A percentile compares a stretch with the other conserved stretches of the same genome.
Evolutionary conservation across 148 eudicot species (phyloP).

Genomic region (Rhododendron vialii): DNA sequence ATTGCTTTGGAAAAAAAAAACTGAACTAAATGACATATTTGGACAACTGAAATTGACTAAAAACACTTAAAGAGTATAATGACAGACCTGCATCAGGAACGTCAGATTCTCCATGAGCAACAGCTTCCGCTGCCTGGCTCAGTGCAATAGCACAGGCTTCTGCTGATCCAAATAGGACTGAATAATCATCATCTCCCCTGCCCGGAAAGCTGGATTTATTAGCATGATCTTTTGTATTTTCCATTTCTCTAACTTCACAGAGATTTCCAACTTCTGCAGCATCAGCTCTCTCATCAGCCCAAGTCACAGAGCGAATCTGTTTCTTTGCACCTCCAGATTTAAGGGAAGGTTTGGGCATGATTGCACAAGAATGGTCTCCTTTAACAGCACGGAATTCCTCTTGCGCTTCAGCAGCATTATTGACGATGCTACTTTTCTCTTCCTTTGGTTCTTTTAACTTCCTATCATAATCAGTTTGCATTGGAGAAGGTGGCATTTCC

Average conservation of each 20-base stretch:
- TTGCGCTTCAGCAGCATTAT: background rate
- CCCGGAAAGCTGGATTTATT: slow-evolving; percentile 14
- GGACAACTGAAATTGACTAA: slow-evolving; percentile 2
- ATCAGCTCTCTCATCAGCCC: slow-evolving; percentile 72
- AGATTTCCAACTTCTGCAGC: slow-evolving; percentile 34
- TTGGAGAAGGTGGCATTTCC: slow-evolving; percentile 20
- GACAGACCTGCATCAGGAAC: slow-evolving; percentile 62
- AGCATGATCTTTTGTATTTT: slow-evolving; percentile 21
- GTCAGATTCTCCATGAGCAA: slow-evolving; percentile 59
- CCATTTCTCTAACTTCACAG: slow-evolving; percentile 38
- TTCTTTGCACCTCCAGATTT: slow-evolving; percentile 48
- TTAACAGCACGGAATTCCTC: background rate
- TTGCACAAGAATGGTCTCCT: slow-evolving; percentile 23
- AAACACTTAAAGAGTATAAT: background rate
- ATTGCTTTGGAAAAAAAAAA: background rate
- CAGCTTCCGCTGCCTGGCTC: slow-evolving; percentile 83
- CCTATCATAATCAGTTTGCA: slow-evolving; percentile 7
- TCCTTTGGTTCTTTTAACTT: slow-evolving; percentile 13
- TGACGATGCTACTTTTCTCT: slow-evolving; percentile 1
- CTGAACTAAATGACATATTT: background rate
- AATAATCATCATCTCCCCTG: slow-evolving; percentile 27
- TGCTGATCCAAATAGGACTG: slow-evolving; percentile 59
- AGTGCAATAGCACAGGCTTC: slow-evolving; percentile 83
- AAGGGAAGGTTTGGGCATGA: slow-evolving; percentile 45
- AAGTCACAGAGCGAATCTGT: slow-evolving; percentile 57